Conservation (phyloP, 2,329 filamentous ascomycete species). For the Tolypocladium ophioglossoides region DNA sequence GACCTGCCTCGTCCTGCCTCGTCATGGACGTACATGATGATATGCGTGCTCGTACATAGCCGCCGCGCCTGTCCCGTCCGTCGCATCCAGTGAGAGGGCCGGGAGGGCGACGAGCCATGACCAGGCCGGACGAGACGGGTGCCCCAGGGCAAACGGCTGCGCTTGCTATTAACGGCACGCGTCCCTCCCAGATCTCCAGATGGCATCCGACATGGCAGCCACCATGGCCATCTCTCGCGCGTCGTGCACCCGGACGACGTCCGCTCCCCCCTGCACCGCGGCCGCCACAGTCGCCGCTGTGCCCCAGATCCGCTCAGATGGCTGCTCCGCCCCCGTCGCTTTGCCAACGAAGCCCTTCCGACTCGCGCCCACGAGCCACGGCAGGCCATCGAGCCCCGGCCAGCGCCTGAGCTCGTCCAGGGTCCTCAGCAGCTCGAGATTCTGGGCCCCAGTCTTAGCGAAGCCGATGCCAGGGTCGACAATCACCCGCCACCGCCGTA, state of each 20-base stretch:
- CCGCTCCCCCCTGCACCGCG: slow-evolving; percentile 76
- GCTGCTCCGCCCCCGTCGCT: slow-evolving; percentile 64
- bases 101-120: neutral
- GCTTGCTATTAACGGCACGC: slow-evolving; percentile 14
- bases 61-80: neutral
- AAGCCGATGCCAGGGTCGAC: slow-evolving; percentile 93
- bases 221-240: slow-evolving; percentile 78
- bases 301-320: slow-evolving; percentile 66
- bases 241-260: slow-evolving; percentile 90
- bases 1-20: too few species aligned
- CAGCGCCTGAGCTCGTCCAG: slow-evolving; percentile 54
- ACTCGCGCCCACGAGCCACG: slow-evolving; percentile 84
- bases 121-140: neutral
- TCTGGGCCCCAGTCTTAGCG: slow-evolving; percentile 73
- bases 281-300: slow-evolving; percentile 83
- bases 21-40: neutral
- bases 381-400: slow-evolving; percentile 57
- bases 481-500: slow-evolving; percentile 88
- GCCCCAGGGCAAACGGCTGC: neutral
- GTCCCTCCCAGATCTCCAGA: slow-evolving; percentile 47
- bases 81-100: neutral
- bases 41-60: neutral
- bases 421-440: slow-evolving; percentile 65
- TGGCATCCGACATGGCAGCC: slow-evolving; percentile 82
- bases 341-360: slow-evolving; percentile 82